Percentiles rank a stretch among this genome's conserved stretches.
phyloP scores from a whole-genome alignment of 768 basidiomycete species.

The Lactarius sanguifluus region DNA sequence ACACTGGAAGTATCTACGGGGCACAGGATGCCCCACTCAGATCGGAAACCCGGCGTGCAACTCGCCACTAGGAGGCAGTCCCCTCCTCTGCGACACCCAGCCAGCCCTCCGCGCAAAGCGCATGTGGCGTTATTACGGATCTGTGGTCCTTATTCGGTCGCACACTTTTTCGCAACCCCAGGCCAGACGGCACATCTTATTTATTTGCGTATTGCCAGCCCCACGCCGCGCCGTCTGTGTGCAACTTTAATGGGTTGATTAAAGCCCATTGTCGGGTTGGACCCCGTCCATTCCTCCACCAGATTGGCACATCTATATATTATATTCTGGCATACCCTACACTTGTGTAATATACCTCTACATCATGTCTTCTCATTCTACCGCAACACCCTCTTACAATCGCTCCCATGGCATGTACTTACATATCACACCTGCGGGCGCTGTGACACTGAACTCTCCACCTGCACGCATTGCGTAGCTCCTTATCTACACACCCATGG shows the following conservation, averaged over 20 bases:
- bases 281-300: constrained; percentile 9
- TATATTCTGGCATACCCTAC: constrained; percentile 28
- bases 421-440: not conserved
- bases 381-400: not conserved
- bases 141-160: constrained; percentile 15
- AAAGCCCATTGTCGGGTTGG: constrained; percentile 13
- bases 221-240: constrained; percentile 15
- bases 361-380: constrained; percentile 6
- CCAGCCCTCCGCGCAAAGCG: constrained; percentile 1
- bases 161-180: not conserved
- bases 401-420: constrained; percentile 2
- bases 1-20: constrained; percentile 9
- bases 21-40: constrained; percentile 11
- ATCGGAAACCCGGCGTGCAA: constrained; percentile 13
- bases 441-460: constrained; percentile 3
- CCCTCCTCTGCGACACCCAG: constrained; percentile 11
- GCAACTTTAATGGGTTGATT: constrained; percentile 11
- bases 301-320: constrained; percentile 19
- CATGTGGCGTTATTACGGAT: constrained; percentile 13
- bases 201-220: constrained; percentile 23
- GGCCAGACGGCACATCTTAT: constrained; percentile 22
- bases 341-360: constrained; percentile 29
- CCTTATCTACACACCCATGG: not conserved
- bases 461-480: not conserved
- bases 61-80: not conserved